Base-by-base conservation (phyloP, 495 filamentous ascomycete genomes). In the Parmelia sp. region DNA sequence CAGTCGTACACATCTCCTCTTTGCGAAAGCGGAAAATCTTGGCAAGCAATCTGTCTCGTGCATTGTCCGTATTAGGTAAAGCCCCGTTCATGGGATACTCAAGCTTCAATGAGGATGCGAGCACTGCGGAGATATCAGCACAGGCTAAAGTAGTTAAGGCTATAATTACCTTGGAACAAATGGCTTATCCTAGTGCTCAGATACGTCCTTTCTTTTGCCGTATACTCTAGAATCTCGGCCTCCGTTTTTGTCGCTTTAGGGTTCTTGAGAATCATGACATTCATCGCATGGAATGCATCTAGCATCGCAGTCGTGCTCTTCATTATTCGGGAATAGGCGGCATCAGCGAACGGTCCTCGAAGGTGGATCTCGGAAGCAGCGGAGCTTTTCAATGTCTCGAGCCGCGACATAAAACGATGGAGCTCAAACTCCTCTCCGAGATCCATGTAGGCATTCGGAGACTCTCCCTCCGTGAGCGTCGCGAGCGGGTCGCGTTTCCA, bases 401-500 rank as follows among this genome's bases (percentile, higher is more conserved):
- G 80, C 37, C 74, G 83, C 64, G 78, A 78, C 59, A 87, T 78
- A 66, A 83, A 84, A 35, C 82, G 76, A 62, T 88, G 85, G 42
- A 88, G 74, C 47, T 83, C 77, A 14, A 90, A 81, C 72, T 93
- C 91, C 74, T 97, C 94, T 21, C 87, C 82, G 2, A 90, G 82
- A 66, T 86, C 87, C 81, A 96, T 89, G 72, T 96, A 97, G 14
- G 83, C 78, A 25, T 85, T 78, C 14, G 76, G 75, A 59, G 79
- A 71, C 51, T 75, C 74, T 23, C 76, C 77, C 44, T 84, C 80
- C 2, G 90, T 79, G 36, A 95, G 82, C 19, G 82, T 83, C 2
- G 88, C 86, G 21, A 98, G 78, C 0, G 94, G 94, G n/a, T 94
- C 92, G n/a, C 90, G 85, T 72, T 90, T 92, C 94, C 94, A 98